These are phyloP conservation scores for Hypholoma fasciculare DNA, from an alignment of 768 basidiomycete genomes.

Conservation along the genomic window DNA sequence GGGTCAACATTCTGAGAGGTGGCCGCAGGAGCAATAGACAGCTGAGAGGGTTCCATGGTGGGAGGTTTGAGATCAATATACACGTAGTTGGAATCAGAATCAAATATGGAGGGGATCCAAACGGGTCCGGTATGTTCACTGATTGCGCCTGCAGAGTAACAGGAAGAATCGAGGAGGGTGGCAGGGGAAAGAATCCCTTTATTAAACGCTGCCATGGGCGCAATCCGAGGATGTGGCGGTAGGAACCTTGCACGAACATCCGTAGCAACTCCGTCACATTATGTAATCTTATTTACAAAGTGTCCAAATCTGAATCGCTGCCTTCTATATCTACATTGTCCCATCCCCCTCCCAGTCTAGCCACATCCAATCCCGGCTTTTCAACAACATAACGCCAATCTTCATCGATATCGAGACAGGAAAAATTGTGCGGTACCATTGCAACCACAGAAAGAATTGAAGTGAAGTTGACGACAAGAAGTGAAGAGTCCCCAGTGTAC, in stretches of 20 bases:
- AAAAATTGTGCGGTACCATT: not conserved
- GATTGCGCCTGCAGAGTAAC: not conserved
- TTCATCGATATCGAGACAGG: not conserved
- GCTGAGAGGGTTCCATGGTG: no score
- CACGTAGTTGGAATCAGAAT: not conserved
- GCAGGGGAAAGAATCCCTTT: not conserved
- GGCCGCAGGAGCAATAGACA: no score
- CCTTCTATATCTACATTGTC: not conserved
- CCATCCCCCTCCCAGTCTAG: not conserved
- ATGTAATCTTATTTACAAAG: not conserved
- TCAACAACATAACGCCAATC: conserved; percentile 4
- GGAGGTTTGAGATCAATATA: no score
- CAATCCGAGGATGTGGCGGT: not conserved
- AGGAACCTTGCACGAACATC: not conserved
- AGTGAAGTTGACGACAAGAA: conserved; percentile 6
- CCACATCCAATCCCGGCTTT: conserved; percentile 1
- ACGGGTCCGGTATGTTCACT: not conserved
- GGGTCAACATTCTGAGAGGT: no score
- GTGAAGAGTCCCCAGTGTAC: conserved; percentile 1
- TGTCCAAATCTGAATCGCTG: not conserved
- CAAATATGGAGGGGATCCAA: not conserved
- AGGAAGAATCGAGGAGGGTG: not conserved
- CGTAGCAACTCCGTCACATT: not conserved
- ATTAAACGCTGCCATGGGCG: not conserved
- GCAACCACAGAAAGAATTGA: conserved; percentile 1